Base-by-base conservation (phyloP, 768 basidiomycete species). In the Tulasnella sp. region DNA sequence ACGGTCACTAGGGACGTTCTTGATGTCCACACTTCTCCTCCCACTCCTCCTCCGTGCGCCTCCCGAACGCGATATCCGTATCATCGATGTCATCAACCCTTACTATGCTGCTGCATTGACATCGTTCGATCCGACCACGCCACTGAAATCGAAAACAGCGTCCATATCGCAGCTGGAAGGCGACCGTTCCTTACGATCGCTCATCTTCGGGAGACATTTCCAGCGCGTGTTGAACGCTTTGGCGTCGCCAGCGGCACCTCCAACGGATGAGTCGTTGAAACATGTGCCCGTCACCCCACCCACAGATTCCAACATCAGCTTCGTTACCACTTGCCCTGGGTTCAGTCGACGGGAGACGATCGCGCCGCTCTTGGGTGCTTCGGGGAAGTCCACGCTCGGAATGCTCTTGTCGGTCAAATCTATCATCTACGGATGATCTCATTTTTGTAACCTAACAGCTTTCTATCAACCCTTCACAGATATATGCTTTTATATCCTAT, bases 21-120 rank as follows among this genome's bases (percentile, higher is more conserved):
- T 92, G 57, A 76, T 92, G 4, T 75, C 80, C 5, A 92, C 90
- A 1, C 74, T 88, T 4, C 76, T 96, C 0, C 77, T 94, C 0
- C 91, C 92, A 2, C 75, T 79, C 27, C 73, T 94, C 2, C 80
- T 96, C 15, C 81, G 86, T 24, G 84, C 87, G 0, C 91, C 92
- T 0, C 75, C 78, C n/a, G 92, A 92, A 67, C 78, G 92, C 34
- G 88, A 92, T 63, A 89, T 96, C 43, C 84, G 92, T n/a, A 80
- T 96, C 63, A 74, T 97, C 67, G 83, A 83, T 58, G 75, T 92
- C 42, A 78, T 93, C 67, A 91, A 92, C 60, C 91, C 91, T 2
- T 89, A 90, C 64, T 96, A 94, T 65, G 83, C 90, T 1, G 89
- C 92, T 1, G 85, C 88, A 0, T 73, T 80, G 2, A 76, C 78